phyloP scores from a whole-genome alignment of 768 basidiomycete species.

The Galerina marginata region DNA sequence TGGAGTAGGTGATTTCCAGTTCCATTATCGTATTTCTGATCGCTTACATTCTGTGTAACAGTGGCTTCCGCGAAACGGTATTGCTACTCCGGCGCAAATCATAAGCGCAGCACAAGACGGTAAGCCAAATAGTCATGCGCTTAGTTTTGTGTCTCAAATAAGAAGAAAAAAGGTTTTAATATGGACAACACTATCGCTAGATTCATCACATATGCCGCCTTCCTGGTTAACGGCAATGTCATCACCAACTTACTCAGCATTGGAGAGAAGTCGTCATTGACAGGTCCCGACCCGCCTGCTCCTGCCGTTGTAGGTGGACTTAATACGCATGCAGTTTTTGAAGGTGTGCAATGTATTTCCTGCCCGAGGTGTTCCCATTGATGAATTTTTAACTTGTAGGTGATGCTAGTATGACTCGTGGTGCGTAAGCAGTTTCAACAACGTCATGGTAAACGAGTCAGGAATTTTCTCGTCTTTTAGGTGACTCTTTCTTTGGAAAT shows the following conservation, averaged over 20 bases:
- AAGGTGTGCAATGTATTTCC: conserved; percentile 7
- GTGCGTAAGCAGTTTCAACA: conserved; percentile 2
- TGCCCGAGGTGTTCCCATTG: background rate
- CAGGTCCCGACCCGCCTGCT: conserved; percentile 25
- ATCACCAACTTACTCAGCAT: conserved; percentile 27
- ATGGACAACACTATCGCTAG: conserved; percentile 25
- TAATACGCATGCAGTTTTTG: conserved; percentile 31
- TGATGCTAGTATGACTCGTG: conserved; percentile 24
- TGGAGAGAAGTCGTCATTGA: conserved; percentile 24
- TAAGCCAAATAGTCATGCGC: background rate
- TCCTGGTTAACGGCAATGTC: conserved; percentile 27
- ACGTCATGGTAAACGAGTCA: background rate
- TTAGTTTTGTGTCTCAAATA: background rate
- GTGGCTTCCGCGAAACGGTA: conserved; percentile 19
- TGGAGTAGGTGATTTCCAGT: conserved; percentile 17
- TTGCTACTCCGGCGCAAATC: conserved; percentile 20
- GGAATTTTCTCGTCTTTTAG: background rate
- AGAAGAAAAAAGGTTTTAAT: conserved; percentile 19
- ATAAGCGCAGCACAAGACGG: conserved; percentile 22
- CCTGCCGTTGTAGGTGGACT: conserved; percentile 29
- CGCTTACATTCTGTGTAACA: background rate
- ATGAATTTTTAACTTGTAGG: conserved; percentile 15
- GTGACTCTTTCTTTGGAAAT: conserved; percentile 27
- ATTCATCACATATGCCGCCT: conserved; percentile 27
- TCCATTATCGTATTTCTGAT: background rate